Conservation (phyloP, 2,329 filamentous ascomycete genomes). For the Ceratocystis colombiana region DNA sequence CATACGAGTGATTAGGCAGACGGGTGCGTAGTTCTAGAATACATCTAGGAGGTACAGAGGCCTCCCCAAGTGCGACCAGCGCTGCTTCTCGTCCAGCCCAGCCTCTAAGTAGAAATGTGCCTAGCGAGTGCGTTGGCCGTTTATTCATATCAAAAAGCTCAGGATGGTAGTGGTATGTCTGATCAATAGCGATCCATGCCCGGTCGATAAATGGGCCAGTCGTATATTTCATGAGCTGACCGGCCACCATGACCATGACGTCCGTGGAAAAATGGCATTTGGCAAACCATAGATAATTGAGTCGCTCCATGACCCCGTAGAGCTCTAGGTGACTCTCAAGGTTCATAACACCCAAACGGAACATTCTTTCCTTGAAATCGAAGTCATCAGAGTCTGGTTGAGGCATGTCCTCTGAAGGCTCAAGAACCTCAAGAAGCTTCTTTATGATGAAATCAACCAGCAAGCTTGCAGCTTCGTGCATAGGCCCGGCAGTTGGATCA, state of each 20-base stretch:
- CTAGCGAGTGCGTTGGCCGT: slow-evolving; percentile 32
- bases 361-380: slow-evolving; percentile 44
- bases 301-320: slow-evolving; percentile 37
- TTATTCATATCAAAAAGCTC: slow-evolving; percentile 42
- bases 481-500: slow-evolving; percentile 43
- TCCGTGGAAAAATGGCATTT: slow-evolving; percentile 47
- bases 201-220: slow-evolving; percentile 44
- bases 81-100: slow-evolving; percentile 44
- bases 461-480: slow-evolving; percentile 43
- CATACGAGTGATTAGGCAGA: slow-evolving; percentile 34
- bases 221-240: slow-evolving; percentile 43
- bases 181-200: slow-evolving; percentile 42
- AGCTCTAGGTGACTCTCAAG: slow-evolving; percentile 40
- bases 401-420: slow-evolving; percentile 39
- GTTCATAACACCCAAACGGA: slow-evolving; percentile 43
- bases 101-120: slow-evolving; percentile 18
- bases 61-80: slow-evolving; percentile 33
- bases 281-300: slow-evolving; percentile 47
- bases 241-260: slow-evolving; percentile 46
- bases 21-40: slow-evolving; percentile 38
- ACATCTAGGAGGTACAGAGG: slow-evolving; percentile 38
- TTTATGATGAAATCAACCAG: slow-evolving; percentile 40
- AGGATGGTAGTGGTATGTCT: slow-evolving; percentile 40
- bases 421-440: slow-evolving; percentile 42
- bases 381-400: slow-evolving; percentile 44